phyloP scores from a whole-genome alignment of 768 basidiomycete genomes.

The Coprinopsis strossmayeri region DNA sequence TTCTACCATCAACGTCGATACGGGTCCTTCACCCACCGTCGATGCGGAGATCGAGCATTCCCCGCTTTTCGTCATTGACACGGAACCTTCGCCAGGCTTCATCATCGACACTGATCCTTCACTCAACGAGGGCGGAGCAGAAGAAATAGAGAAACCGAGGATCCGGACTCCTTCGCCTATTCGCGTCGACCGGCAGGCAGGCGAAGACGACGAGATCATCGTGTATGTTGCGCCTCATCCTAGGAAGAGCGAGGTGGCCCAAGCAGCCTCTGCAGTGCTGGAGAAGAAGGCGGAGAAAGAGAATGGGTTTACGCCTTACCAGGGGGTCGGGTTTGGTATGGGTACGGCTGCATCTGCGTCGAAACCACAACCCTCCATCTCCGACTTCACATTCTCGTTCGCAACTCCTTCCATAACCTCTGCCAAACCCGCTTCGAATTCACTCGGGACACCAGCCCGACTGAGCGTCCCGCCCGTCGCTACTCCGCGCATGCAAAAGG shows the following conservation, averaged over 20 bases:
- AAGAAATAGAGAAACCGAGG: constrained; percentile 8
- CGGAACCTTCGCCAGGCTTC: constrained; percentile 5
- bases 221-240: constrained; percentile 78
- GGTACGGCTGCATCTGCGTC: neutral
- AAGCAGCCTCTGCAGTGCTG: neutral
- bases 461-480: constrained; percentile 18
- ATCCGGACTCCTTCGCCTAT: constrained; percentile 16
- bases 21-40: too few species aligned
- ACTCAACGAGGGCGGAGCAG: constrained; percentile 13
- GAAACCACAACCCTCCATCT: constrained; percentile 8
- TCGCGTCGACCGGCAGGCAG: constrained; percentile 7
- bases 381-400: constrained; percentile 22
- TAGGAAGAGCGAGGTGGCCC: constrained; percentile 21
- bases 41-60: neutral
- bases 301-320: constrained; percentile 12
- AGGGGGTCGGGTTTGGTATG: neutral
- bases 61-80: neutral
- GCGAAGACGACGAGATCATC: constrained; percentile 60
- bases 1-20: constrained; percentile 1
- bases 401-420: constrained; percentile 11
- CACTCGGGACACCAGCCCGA: constrained; percentile 3
- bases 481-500: constrained; percentile 23
- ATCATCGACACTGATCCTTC: constrained; percentile 13
- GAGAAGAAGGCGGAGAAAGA: neutral
- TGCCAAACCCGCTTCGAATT: constrained; percentile 8